Percentiles rank a stretch among this genome's conserved stretches.
These are phyloP conservation scores for Blastobotrys mokoenaii DNA, from an alignment of 805 yeast genomes.

Conservation along the genomic window DNA sequence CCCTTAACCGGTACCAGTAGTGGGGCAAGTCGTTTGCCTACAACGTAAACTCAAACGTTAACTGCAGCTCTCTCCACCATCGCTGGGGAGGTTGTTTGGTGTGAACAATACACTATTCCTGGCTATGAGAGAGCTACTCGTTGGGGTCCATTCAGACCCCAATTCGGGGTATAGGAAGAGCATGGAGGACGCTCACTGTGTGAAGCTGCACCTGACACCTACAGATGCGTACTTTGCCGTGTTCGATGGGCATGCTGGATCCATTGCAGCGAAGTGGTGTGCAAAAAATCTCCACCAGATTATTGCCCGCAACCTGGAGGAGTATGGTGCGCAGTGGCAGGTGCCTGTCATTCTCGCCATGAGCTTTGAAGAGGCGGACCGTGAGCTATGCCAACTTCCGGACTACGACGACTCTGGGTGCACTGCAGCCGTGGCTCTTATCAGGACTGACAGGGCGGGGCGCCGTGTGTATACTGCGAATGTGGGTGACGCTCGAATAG, in stretches of 20 bases:
- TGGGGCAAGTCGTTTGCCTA: too few species aligned
- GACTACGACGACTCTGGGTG: slow-evolving; percentile 74
- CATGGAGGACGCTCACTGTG: slow-evolving; percentile 95
- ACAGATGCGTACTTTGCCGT: slow-evolving; percentile 90
- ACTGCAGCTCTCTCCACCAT: too few species aligned
- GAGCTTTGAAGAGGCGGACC: slow-evolving; percentile 71
- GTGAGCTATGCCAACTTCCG: slow-evolving; percentile 44
- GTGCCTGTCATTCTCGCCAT: slow-evolving; percentile 36
- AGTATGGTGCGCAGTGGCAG: slow-evolving; percentile 18
- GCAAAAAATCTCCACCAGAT: slow-evolving; percentile 75
- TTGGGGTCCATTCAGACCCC: too few species aligned
- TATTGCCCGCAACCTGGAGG: slow-evolving; percentile 33
- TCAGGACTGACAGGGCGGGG: slow-evolving; percentile 21
- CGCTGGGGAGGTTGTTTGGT: too few species aligned
- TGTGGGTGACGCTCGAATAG: slow-evolving; percentile 88
- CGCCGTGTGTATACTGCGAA: slow-evolving; percentile 86
- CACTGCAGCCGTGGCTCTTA: slow-evolving; percentile 88
- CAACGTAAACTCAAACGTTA: too few species aligned
- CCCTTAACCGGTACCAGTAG: too few species aligned
- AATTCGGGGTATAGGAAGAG: slow-evolving; percentile 27
- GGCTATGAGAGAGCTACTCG: too few species aligned
- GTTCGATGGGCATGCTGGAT: slow-evolving; percentile 97
- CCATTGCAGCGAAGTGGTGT: slow-evolving; percentile 87
- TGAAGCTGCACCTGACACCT: slow-evolving; percentile 71
- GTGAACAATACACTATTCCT: too few species aligned